Conservation (phyloP, 192 early-diverging fungal genomes). For the Coemansia sp. region DNA sequence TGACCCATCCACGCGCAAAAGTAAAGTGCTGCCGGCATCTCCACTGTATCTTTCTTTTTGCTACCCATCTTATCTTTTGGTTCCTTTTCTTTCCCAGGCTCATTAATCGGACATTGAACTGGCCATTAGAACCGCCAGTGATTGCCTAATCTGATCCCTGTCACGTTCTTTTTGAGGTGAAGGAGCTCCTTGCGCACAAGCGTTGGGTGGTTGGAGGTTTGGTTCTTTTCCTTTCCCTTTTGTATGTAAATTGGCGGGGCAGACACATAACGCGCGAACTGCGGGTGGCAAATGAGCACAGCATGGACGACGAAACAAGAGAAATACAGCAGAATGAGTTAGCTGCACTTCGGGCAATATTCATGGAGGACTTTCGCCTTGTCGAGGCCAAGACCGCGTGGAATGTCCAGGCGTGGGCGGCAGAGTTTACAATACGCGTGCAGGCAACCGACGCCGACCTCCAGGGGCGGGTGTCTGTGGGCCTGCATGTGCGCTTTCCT, state of each 20-base stretch:
- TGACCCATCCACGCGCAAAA: too few species aligned
- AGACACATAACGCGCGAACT: background rate
- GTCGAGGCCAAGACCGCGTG: constrained; percentile 37
- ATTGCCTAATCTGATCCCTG: too few species aligned
- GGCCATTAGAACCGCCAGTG: too few species aligned
- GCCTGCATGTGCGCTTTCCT: constrained; percentile 47
- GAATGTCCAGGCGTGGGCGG: constrained; percentile 32
- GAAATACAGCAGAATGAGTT: constrained; percentile 67
- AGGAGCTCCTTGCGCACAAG: too few species aligned
- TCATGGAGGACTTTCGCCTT: constrained; percentile 44
- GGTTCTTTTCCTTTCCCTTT: background rate
- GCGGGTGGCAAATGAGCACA: constrained; percentile 10
- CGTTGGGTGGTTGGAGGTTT: too few species aligned
- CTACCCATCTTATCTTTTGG: too few species aligned
- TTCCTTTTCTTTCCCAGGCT: too few species aligned
- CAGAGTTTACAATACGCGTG: constrained; percentile 35
- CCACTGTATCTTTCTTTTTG: too few species aligned
- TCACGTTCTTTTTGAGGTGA: too few species aligned
- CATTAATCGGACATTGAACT: too few species aligned
- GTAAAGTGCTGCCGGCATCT: too few species aligned
- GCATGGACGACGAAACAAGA: constrained; percentile 34
- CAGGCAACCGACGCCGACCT: constrained; percentile 27
- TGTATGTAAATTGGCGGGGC: constrained; percentile 6
- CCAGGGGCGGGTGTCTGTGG: constrained; percentile 19
- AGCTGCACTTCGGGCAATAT: constrained; percentile 59